Evolutionary conservation across 257 asterid species (phyloP).

Genomic region (Primulina tabacum): DNA sequence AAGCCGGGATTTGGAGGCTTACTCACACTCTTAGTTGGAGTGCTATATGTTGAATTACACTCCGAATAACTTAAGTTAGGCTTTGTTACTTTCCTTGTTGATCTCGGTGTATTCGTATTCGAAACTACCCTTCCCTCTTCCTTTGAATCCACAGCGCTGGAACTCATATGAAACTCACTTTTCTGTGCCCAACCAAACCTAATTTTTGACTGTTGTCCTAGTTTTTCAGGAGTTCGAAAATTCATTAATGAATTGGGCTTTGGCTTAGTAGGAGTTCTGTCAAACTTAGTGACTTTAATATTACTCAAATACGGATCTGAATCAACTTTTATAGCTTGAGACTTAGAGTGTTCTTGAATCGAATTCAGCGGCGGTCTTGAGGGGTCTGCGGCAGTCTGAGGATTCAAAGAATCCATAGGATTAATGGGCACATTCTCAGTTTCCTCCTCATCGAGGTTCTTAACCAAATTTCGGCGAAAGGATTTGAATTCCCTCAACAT

Average conservation of each 20-base stretch:
- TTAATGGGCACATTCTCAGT: conserved; percentile 77
- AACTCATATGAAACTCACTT: conserved; percentile 42
- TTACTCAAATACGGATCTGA: conserved; percentile 47
- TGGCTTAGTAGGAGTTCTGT: conserved; percentile 70
- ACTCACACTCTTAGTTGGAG: conserved; percentile 83
- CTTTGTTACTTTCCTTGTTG: conserved; percentile 54
- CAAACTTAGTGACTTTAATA: conserved; percentile 41
- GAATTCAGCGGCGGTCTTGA: conserved; percentile 76
- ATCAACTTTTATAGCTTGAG: conserved; percentile 36
- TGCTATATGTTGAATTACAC: conserved; percentile 70
- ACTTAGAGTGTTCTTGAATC: conserved; percentile 59
- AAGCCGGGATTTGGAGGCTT: conserved; percentile 70
- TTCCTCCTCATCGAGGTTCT: conserved; percentile 62
- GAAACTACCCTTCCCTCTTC: conserved; percentile 55
- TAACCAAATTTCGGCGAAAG: conserved; percentile 68
- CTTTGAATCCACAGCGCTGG: conserved; percentile 41
- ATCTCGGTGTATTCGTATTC: conserved; percentile 54
- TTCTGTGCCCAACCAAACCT: conserved; percentile 64
- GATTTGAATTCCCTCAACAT: conserved; percentile 87
- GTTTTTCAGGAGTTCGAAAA: conserved; percentile 75
- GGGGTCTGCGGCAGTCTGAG: conserved; percentile 51
- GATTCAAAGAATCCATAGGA: conserved; percentile 48
- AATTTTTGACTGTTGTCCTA: conserved; percentile 33
- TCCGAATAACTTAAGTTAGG: conserved; percentile 60
- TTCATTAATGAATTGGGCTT: conserved; percentile 41